These are phyloP conservation scores for Trypanosoma cruzi DNA, from an alignment of 208 protist genomes.

Conservation along the genomic window DNA sequence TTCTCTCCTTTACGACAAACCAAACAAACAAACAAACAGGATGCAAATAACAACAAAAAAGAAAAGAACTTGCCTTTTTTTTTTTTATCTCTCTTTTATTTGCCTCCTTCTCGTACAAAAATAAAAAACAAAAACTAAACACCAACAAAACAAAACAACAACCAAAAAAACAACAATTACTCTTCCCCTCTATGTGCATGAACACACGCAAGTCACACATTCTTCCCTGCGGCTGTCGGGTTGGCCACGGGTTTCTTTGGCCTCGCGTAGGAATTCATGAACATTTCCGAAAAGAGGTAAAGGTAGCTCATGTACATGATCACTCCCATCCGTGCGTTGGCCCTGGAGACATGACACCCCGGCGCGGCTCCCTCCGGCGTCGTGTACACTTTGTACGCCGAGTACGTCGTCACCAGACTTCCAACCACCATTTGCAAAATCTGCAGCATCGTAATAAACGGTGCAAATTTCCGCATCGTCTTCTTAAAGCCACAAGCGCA, in stretches of 20 bases:
- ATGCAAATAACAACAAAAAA: neutral
- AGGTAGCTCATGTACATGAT: slow-evolving; percentile 93
- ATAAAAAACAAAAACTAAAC: too few relatives aligned
- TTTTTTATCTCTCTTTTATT: neutral
- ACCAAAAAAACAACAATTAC: neutral
- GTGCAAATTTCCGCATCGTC: slow-evolving; percentile 68
- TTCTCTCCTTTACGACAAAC: neutral
- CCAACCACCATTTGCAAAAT: slow-evolving; percentile 94
- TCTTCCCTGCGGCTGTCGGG: neutral
- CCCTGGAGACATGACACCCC: slow-evolving; percentile 37
- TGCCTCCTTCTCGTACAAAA: too few relatives aligned
- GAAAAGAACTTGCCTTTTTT: neutral
- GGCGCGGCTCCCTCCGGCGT: neutral
- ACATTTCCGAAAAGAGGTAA: slow-evolving; percentile 90
- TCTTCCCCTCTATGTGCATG: neutral
- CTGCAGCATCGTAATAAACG: slow-evolving; percentile 85
- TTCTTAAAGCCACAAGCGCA: slow-evolving; percentile 56
- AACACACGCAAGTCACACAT: neutral
- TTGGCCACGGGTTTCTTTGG: slow-evolving; percentile 9
- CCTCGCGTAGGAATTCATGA: slow-evolving; percentile 76
- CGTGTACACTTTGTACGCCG: slow-evolving; percentile 52
- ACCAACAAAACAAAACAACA: too few relatives aligned
- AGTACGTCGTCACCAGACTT: slow-evolving; percentile 67
- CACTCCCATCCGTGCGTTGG: slow-evolving; percentile 59
- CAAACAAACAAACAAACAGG: neutral